A percentile compares a stretch with the other conserved stretches of the same genome.
Conservation (phyloP, 257 asterid species). For the Nicotiana undulata region DNA sequence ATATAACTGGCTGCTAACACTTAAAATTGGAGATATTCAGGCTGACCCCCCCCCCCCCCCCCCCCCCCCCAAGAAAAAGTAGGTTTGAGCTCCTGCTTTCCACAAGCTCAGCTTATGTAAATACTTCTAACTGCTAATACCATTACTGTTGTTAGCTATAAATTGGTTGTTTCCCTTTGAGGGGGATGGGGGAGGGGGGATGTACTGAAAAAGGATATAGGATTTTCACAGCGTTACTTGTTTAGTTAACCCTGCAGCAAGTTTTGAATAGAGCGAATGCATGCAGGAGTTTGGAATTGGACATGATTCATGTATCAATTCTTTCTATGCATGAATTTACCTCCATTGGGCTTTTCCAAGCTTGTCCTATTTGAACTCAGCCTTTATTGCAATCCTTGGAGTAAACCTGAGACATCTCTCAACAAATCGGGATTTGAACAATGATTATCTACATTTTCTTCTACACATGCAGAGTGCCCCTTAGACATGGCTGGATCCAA, state of each 20-base stretch:
- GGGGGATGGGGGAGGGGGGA: background rate
- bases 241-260: too few relatives aligned
- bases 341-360: background rate
- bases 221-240: background rate
- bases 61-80: too few relatives aligned
- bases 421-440: background rate
- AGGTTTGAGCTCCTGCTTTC: too few relatives aligned
- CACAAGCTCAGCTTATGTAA: too few relatives aligned
- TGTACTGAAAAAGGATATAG: background rate
- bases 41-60: too few relatives aligned
- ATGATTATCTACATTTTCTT: background rate
- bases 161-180: background rate
- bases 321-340: background rate
- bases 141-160: background rate
- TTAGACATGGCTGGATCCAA: conserved; percentile 67
- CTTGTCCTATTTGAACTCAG: background rate
- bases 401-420: background rate
- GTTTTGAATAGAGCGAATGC: too few relatives aligned
- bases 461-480: conserved; percentile 69
- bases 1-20: background rate
- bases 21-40: background rate
- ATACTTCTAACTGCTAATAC: background rate
- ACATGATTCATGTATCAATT: background rate
- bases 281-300: background rate
- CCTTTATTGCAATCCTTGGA: background rate